phyloP scores from a whole-genome alignment of 2,329 filamentous ascomycete genomes.

The Pyricularia sp. region DNA sequence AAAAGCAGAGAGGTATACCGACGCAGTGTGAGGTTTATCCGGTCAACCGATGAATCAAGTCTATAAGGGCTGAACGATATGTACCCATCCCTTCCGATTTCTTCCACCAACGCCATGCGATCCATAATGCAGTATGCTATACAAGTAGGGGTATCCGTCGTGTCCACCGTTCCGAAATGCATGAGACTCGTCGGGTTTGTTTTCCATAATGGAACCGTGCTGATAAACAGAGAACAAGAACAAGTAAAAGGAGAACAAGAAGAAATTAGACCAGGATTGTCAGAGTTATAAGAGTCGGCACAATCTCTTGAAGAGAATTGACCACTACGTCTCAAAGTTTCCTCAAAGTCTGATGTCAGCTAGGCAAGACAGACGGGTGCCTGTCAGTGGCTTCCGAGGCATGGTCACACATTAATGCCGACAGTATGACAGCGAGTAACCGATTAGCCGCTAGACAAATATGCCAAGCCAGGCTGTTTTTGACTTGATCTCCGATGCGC shows the following conservation, averaged over 20 bases:
- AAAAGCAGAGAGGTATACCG: background rate
- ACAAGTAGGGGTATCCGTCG: background rate
- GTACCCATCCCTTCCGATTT: background rate
- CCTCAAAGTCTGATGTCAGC: background rate
- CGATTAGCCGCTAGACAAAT: constrained; percentile 30
- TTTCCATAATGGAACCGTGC: background rate
- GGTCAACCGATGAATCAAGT: background rate
- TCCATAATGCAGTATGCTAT: background rate
- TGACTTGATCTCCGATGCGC: constrained; percentile 38
- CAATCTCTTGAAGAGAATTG: background rate
- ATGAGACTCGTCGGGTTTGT: background rate
- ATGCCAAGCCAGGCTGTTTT: constrained; percentile 55
- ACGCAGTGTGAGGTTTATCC: background rate
- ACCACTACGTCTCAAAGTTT: background rate
- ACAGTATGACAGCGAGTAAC: background rate
- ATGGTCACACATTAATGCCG: background rate
- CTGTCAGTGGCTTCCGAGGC: background rate
- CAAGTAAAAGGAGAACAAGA: background rate
- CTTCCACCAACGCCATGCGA: background rate
- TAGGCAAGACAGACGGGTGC: background rate
- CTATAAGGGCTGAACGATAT: background rate
- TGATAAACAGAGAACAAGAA: background rate
- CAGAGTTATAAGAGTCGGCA: background rate
- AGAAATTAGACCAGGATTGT: background rate
- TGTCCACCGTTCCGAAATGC: background rate